Evolutionary conservation across 1,139 yeast species (phyloP).

Genomic region (Lodderomyces pseudojiufengensis): DNA sequence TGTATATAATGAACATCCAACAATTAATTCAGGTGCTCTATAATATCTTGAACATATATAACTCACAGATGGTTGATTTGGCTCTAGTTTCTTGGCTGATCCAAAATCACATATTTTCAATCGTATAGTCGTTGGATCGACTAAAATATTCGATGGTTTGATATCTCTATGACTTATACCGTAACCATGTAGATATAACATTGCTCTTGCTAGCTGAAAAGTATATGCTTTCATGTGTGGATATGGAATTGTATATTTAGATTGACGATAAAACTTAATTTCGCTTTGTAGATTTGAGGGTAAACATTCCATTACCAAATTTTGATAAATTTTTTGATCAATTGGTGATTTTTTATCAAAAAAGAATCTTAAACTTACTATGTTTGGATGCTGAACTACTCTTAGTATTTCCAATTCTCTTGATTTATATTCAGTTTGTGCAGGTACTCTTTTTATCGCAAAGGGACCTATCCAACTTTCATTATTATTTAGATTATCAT

Average conservation of each 20-base stretch:
- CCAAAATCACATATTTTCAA: conserved; percentile 82
- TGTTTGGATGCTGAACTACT: conserved; percentile 74
- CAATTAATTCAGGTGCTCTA: conserved; percentile 78
- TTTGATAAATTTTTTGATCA: conserved; percentile 66
- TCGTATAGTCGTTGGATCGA: conserved; percentile 62
- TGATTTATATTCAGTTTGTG: conserved; percentile 79
- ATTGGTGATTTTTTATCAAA: conserved; percentile 62
- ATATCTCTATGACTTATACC: conserved; percentile 81
- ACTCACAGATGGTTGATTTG: conserved; percentile 69
- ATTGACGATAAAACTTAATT: conserved; percentile 63
- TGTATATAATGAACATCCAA: conserved; percentile 71
- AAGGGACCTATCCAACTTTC: conserved; percentile 67
- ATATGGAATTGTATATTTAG: conserved; percentile 62
- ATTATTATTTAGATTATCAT: conserved; percentile 9
- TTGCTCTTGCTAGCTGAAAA: conserved; percentile 78
- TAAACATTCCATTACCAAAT: conserved; percentile 79
- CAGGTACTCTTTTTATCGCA: conserved; percentile 80
- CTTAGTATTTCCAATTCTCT: conserved; percentile 74
- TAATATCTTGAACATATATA: conserved; percentile 79
- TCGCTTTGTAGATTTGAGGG: conserved; percentile 77
- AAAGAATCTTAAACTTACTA: conserved; percentile 61
- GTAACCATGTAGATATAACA: conserved; percentile 75
- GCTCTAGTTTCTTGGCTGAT: conserved; percentile 72
- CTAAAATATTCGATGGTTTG: conserved; percentile 74
- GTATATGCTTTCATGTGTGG: conserved; percentile 74